Base-by-base conservation (phyloP, 108 stramenopile genomes). In the Cyclotella choctawhatcheeana region DNA sequence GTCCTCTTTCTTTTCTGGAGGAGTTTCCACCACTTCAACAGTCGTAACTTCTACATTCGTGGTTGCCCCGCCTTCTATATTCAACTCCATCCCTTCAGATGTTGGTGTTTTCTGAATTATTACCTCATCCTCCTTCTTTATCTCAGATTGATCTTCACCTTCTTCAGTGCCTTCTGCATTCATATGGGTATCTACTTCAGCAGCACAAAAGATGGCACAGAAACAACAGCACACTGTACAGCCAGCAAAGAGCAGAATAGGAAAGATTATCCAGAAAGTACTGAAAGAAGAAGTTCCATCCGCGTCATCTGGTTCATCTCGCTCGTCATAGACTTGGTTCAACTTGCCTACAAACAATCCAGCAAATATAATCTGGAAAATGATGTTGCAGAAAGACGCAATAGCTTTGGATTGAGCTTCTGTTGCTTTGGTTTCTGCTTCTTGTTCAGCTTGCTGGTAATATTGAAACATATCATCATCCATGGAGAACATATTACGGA, bases 261-360 rank as follows among this genome's bases (percentile, higher is more conserved):
- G 92, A 70, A 90, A 90, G 31, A 90, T 60, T 31, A 93, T 86
- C 92, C 92, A 93, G 69, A 93, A 85, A 12, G 88, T 54, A 58
- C 84, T 88, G 73, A 81, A 90, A 20, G 86, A 86, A 29, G 32
- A 64, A 35, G 74, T 50, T 13, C 62, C 74, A n/a, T 76, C 79
- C 8, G 40, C 20, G 16, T 34, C 73, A 40, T n/a, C 47, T 45
- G 82, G 73, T 47, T 86, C 85, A 20, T 60, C 74, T 20, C 76
- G 79, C 33, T 70, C 54, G 26, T 71, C 66, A 64, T 85, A 79
- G 10, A 66, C 68, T 35, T 85, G 54, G 37, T 92, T 84, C 34
- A 93, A 65, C 58, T 93, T 90, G 12, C 69, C 89, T 22, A 93
- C 89, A 48, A 93, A 78, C 55, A 89, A 69, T 25, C 74, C 81